A percentile compares a stretch with the other conserved stretches of the same genome.
Conservation (phyloP, 192 early-diverging fungal species). For the Kappamyces sp. region DNA sequence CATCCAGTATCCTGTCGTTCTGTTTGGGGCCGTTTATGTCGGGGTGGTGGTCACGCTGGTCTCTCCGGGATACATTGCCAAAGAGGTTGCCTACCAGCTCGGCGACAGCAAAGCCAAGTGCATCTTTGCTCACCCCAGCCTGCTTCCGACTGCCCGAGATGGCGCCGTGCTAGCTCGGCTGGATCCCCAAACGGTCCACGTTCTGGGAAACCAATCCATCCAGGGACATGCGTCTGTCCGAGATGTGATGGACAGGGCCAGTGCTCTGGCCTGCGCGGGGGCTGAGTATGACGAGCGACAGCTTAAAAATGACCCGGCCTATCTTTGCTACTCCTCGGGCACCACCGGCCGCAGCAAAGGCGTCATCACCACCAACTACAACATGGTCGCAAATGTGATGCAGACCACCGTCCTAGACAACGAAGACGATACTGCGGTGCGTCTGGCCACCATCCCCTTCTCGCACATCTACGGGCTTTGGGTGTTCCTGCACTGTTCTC, state of each 20-base stretch:
- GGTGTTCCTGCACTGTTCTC: conserved; percentile 20
- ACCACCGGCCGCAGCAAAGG: conserved; percentile 70
- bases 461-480: conserved; percentile 37
- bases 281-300: conserved; percentile 32
- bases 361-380: conserved; percentile 72
- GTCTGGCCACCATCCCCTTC: conserved; percentile 57
- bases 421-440: conserved; percentile 13
- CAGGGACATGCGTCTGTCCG: conserved; percentile 29
- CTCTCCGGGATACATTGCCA: conserved; percentile 76
- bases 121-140: conserved; percentile 50
- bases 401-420: conserved; percentile 49
- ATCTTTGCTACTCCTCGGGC: conserved; percentile 67
- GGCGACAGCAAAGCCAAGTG: conserved; percentile 59
- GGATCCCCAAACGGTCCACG: conserved; percentile 27
- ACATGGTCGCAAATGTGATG: conserved; percentile 71
- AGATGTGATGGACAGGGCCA: conserved; percentile 18
- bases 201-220: conserved; percentile 30
- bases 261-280: conserved; percentile 1
- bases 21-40: conserved; percentile 59
- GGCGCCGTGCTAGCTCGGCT: conserved; percentile 23
- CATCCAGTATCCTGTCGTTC: conserved; percentile 53
- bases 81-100: conserved; percentile 76
- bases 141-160: conserved; percentile 20
- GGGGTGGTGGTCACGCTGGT: conserved; percentile 63
- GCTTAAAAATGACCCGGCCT: conserved; percentile 40